These are phyloP conservation scores for Talaromyces sp. DNA, from an alignment of 2,329 filamentous ascomycete genomes.

Conservation along the genomic window DNA sequence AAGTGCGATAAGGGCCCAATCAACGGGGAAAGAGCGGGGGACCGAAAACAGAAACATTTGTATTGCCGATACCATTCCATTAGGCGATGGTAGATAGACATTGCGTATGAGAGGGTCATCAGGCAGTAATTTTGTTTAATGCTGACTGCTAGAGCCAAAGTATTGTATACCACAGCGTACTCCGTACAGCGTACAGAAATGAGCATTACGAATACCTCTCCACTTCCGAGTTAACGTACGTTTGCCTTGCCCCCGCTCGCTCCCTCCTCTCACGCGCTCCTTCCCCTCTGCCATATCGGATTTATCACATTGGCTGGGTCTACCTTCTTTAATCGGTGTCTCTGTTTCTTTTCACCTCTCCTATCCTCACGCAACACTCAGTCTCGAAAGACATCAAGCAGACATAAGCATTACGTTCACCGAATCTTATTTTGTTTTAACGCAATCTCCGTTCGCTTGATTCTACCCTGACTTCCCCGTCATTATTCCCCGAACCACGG, in stretches of 20 bases:
- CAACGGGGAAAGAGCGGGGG: background rate
- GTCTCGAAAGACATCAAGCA: background rate
- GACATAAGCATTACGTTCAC: background rate
- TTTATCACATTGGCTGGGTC: background rate
- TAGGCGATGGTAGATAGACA: background rate
- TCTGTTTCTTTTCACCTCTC: background rate
- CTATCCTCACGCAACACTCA: background rate
- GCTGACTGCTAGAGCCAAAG: background rate
- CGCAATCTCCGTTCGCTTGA: background rate
- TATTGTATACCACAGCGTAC: background rate
- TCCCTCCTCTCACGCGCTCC: slow-evolving; percentile 4
- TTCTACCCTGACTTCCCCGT: background rate
- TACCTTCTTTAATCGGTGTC: background rate
- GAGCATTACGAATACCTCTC: background rate
- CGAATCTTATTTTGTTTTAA: background rate
- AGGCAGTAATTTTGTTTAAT: background rate
- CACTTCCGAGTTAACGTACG: background rate
- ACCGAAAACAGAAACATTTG: background rate
- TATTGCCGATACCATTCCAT: background rate
- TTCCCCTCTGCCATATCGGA: background rate
- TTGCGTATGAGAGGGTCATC: background rate
- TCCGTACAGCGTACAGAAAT: background rate
- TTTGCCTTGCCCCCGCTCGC: slow-evolving; percentile 1
- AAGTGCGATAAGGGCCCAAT: slow-evolving; percentile 1
- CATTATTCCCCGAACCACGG: slow-evolving; percentile 10